These are phyloP conservation scores for Fraxinus ornus DNA, from an alignment of 305 asterid species.

Conservation along the genomic window DNA sequence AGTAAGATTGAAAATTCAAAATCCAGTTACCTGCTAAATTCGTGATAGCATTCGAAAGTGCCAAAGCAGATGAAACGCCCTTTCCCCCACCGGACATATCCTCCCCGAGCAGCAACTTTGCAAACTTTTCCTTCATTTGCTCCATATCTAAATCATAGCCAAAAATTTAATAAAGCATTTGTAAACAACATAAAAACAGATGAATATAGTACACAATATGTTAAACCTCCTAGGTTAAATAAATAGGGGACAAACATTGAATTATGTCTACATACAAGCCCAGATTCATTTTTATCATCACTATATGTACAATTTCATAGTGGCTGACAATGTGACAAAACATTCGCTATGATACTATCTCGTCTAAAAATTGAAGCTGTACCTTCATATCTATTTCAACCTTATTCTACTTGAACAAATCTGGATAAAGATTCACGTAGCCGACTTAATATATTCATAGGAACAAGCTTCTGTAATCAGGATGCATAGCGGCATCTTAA, in stretches of 20 bases:
- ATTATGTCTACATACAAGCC: no score
- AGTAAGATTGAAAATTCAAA: background rate
- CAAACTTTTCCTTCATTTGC: constrained; percentile 69
- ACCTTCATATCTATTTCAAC: background rate
- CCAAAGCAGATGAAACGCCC: constrained; percentile 72
- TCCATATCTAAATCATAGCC: constrained; percentile 44
- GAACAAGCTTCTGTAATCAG: no score
- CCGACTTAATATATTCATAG: no score
- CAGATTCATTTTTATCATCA: background rate
- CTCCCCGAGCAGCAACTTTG: constrained; percentile 67
- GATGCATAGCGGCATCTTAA: no score
- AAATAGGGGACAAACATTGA: no score
- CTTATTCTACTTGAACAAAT: no score
- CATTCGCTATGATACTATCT: background rate
- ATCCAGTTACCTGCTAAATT: constrained; percentile 56
- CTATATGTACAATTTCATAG: background rate
- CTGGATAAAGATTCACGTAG: no score
- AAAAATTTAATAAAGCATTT: background rate
- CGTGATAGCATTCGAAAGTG: constrained; percentile 65
- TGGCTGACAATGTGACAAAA: no score
- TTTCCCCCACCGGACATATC: constrained; percentile 81
- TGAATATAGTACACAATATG: no score
- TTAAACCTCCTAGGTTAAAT: background rate
- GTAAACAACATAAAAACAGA: no score
- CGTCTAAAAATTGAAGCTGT: background rate